phyloP scores from a whole-genome alignment of 768 basidiomycete genomes.

The Wakefieldia striispora region DNA sequence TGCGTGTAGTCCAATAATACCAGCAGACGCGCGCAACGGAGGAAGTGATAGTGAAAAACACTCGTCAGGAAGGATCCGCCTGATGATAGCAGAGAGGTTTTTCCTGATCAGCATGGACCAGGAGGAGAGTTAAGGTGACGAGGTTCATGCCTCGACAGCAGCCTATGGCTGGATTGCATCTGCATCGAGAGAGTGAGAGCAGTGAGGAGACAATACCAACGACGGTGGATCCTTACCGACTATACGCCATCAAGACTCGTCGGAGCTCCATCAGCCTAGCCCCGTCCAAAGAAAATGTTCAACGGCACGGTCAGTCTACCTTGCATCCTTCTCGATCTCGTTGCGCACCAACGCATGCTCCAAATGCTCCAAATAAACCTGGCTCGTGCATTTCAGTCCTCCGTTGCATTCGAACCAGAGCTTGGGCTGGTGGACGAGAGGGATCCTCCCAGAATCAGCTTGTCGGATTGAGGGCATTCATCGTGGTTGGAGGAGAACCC shows the following conservation, averaged over 20 bases:
- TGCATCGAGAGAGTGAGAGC: slow-evolving; percentile 25
- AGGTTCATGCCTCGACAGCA: slow-evolving; percentile 97
- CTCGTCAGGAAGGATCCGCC: slow-evolving; percentile 83
- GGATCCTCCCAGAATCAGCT: slow-evolving; percentile 82
- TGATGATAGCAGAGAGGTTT: slow-evolving; percentile 85
- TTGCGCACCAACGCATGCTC: slow-evolving; percentile 48
- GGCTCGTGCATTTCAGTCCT: slow-evolving; percentile 91
- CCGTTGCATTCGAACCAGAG: slow-evolving; percentile 95
- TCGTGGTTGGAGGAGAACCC: slow-evolving; percentile 68
- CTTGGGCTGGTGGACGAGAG: slow-evolving; percentile 81
- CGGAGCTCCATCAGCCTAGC: slow-evolving; percentile 90
- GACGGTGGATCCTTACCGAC: slow-evolving; percentile 55
- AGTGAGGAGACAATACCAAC: not conserved
- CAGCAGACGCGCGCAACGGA: slow-evolving; percentile 87
- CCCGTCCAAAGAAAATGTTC: slow-evolving; percentile 97
- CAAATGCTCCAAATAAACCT: slow-evolving; percentile 66
- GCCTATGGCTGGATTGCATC: slow-evolving; percentile 88
- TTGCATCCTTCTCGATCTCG: slow-evolving; percentile 99
- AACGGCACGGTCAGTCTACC: slow-evolving; percentile 86
- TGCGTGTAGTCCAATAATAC: slow-evolving; percentile 88
- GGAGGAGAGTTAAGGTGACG: slow-evolving; percentile 88
- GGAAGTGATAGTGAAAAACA: slow-evolving; percentile 93
- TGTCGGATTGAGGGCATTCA: slow-evolving; percentile 76
- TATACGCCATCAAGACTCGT: slow-evolving; percentile 87
- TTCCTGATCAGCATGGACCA: slow-evolving; percentile 93